Percentiles rank a stretch among this genome's conserved stretches.
Evolutionary conservation across 768 basidiomycete species (phyloP).

Genomic region (Podaxis sp.): DNA sequence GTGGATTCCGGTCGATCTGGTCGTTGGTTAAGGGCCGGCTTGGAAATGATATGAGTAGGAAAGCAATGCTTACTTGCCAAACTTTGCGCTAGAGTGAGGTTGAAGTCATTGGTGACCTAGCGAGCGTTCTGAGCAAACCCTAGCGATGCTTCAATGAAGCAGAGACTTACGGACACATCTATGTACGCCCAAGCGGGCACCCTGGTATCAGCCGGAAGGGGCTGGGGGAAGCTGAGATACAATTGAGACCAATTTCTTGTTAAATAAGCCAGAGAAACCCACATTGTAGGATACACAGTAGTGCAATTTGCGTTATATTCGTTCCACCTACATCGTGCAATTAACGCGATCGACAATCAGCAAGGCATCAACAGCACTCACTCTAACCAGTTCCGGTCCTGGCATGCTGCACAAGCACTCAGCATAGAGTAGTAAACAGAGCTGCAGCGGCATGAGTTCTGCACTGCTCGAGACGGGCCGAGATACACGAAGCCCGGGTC

Average conservation of each 20-base stretch:
- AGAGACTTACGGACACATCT: conserved; percentile 36
- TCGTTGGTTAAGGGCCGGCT: neutral
- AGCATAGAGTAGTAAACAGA: conserved; percentile 53
- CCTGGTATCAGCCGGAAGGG: conserved; percentile 39
- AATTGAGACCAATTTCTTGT: neutral
- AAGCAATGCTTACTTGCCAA: conserved; percentile 22
- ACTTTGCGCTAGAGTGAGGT: conserved; percentile 29
- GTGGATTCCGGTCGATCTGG: conserved; percentile 38
- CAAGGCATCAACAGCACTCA: conserved; percentile 20
- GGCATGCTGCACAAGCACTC: conserved; percentile 52
- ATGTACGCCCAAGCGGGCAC: conserved; percentile 54
- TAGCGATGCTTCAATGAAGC: neutral
- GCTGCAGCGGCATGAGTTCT: conserved; percentile 50
- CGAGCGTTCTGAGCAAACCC: neutral
- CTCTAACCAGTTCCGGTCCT: conserved; percentile 34
- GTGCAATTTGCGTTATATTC: conserved; percentile 48
- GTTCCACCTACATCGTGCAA: conserved; percentile 40
- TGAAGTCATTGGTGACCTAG: conserved; percentile 33
- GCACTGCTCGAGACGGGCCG: conserved; percentile 32
- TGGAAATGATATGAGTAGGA: neutral
- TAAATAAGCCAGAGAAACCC: conserved; percentile 9
- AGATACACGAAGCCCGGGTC: conserved; percentile 31
- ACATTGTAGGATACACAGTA: conserved; percentile 35
- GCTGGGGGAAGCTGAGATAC: conserved; percentile 30
- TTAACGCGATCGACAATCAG: neutral